These are phyloP conservation scores for Trichoderma sp. DNA, from an alignment of 2,329 filamentous ascomycete genomes.

Conservation along the genomic window DNA sequence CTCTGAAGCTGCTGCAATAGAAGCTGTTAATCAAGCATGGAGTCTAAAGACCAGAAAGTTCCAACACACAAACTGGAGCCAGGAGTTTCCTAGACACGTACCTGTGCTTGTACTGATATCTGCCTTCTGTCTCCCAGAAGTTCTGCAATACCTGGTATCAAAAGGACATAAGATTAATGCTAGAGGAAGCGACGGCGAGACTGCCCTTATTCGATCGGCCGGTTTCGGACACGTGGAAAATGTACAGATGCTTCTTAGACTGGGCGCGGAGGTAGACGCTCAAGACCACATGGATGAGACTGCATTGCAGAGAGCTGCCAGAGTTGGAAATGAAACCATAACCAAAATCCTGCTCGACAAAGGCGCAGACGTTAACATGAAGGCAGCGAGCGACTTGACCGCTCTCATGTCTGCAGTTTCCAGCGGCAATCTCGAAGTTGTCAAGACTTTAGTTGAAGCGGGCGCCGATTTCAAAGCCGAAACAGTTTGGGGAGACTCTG, in stretches of 20 bases:
- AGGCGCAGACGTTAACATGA: constrained; percentile 17
- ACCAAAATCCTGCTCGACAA: neutral
- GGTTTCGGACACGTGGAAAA: neutral
- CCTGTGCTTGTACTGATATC: neutral
- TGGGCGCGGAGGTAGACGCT: neutral
- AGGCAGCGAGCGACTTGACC: constrained; percentile 13
- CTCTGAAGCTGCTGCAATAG: neutral
- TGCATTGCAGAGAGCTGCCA: constrained; percentile 17
- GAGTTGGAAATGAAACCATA: neutral
- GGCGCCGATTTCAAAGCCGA: constrained; percentile 3
- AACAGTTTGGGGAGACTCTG: constrained; percentile 19
- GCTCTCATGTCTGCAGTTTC: constrained; percentile 23
- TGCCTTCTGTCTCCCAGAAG: neutral
- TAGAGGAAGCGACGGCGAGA: neutral
- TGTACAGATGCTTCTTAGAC: neutral
- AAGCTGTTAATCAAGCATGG: neutral
- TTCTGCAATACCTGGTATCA: neutral
- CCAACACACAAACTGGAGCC: neutral
- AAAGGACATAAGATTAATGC: neutral
- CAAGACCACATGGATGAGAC: constrained; percentile 21
- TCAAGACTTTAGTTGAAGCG: neutral
- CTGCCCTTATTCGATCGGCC: neutral
- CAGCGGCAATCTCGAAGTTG: constrained; percentile 4
- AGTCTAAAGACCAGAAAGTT: neutral
- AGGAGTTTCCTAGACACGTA: neutral